Percentiles rank a stretch among this genome's conserved stretches.
These are phyloP conservation scores for Gynostemma pentaphyllum DNA, from an alignment of 306 rosid species.

Conservation along the genomic window DNA sequence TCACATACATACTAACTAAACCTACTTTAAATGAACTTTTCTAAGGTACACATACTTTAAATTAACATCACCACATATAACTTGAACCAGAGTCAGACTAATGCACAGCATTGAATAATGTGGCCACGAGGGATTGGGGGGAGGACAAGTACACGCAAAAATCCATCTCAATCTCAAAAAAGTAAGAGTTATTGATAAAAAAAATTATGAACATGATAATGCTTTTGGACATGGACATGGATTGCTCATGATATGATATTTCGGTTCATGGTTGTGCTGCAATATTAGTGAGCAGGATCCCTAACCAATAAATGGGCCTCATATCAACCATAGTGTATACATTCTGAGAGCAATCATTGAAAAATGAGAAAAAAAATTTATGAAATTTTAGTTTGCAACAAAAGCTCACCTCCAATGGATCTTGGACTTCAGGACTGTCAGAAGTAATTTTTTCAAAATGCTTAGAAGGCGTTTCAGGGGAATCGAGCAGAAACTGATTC, in stretches of 20 bases:
- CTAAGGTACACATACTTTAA: background rate
- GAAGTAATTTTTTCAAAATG: conserved; percentile 24
- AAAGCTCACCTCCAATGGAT: conserved; percentile 61
- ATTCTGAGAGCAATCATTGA: background rate
- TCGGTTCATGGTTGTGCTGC: background rate
- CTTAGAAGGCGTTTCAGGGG: conserved; percentile 30
- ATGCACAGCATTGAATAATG: no score
- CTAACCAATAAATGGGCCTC: background rate
- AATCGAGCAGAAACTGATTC: conserved; percentile 30
- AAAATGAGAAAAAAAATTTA: background rate
- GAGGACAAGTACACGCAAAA: no score
- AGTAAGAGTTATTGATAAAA: no score
- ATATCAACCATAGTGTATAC: background rate
- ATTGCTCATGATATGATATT: background rate
- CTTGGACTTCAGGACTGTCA: conserved; percentile 37
- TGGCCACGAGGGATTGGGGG: no score
- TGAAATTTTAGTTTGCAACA: background rate
- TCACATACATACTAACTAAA: no score
- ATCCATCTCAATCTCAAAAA: no score
- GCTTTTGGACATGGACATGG: no score
- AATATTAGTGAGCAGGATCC: background rate
- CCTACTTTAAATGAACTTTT: no score
- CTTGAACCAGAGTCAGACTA: background rate
- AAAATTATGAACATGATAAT: no score
- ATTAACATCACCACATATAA: background rate